A percentile compares a stretch with the other conserved stretches of the same genome.
Conservation (phyloP, 1,284 basidiomycete species). For the Irpex sp. region DNA sequence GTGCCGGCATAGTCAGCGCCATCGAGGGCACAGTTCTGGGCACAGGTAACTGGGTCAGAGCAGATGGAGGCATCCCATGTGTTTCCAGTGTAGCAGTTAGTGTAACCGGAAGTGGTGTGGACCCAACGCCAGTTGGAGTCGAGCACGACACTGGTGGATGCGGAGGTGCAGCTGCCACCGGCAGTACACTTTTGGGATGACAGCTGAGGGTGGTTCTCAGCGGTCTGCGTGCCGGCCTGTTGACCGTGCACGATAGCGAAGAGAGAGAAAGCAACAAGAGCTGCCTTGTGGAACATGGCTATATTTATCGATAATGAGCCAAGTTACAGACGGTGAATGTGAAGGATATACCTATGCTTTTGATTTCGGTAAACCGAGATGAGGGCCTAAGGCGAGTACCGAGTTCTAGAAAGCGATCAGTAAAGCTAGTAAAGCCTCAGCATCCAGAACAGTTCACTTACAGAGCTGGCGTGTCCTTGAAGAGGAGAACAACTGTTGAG, state of each 20-base stretch:
- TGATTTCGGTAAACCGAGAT: not conserved
- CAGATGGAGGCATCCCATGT: conserved; percentile 46
- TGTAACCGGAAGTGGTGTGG: conserved; percentile 38
- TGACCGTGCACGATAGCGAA: conserved; percentile 17
- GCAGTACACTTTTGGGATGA: conserved; percentile 14
- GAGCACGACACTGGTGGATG: conserved; percentile 35
- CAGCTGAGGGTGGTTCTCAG: conserved; percentile 17
- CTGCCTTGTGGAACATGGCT: conserved; percentile 15
- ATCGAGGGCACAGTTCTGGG: conserved; percentile 35
- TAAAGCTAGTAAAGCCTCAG: not conserved
- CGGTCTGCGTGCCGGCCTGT: conserved; percentile 17
- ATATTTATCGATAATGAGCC: not conserved
- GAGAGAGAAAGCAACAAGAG: conserved; percentile 16
- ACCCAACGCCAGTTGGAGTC: conserved; percentile 56
- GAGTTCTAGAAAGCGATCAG: not conserved
- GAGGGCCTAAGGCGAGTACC: not conserved
- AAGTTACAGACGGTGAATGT: conserved; percentile 3
- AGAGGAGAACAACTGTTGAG: conserved; percentile 2
- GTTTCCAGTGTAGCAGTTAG: conserved; percentile 58
- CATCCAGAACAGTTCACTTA: not conserved
- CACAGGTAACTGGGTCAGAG: conserved; percentile 40
- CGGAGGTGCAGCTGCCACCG: conserved; percentile 34
- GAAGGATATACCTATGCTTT: not conserved
- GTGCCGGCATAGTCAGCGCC: conserved; percentile 34
- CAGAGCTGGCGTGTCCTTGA: conserved; percentile 1